phyloP scores from a whole-genome alignment of 306 rosid genomes.

The Glycine tomentella region DNA sequence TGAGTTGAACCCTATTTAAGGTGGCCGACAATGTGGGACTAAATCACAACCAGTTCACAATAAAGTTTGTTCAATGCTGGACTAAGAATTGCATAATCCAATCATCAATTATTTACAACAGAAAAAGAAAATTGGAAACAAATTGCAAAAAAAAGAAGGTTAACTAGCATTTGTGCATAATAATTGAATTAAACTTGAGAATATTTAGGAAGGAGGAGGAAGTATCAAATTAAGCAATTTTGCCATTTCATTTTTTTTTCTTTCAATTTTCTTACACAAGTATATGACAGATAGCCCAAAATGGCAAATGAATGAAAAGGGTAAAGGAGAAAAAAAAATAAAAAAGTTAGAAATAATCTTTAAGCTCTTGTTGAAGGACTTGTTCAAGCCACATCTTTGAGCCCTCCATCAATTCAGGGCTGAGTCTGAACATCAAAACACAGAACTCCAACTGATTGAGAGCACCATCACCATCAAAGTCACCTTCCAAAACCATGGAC shows the following conservation, averaged over 20 bases:
- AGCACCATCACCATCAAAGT: slow-evolving; percentile 87
- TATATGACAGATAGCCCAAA: slow-evolving; percentile 33
- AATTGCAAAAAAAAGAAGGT: background rate
- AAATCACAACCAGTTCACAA: background rate
- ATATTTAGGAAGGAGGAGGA: slow-evolving; percentile 5
- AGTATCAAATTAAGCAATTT: slow-evolving; percentile 32
- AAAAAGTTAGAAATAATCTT: slow-evolving; percentile 33
- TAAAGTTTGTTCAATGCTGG: background rate
- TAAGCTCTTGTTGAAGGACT: slow-evolving; percentile 59
- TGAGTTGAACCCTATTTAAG: background rate
- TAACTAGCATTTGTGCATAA: background rate
- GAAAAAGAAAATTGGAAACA: background rate
- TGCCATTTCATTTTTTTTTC: slow-evolving; percentile 32
- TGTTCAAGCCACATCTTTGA: slow-evolving; percentile 68
- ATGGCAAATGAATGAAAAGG: slow-evolving; percentile 24
- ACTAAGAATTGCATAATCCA: background rate
- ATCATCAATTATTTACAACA: background rate
- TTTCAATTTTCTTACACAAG: slow-evolving; percentile 6
- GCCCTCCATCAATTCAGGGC: slow-evolving; percentile 90
- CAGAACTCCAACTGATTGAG: slow-evolving; percentile 89
- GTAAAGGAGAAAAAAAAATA: background rate
- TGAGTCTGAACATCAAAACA: slow-evolving; percentile 86
- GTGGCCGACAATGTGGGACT: slow-evolving; percentile 31
- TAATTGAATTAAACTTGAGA: background rate
- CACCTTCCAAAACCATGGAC: slow-evolving; percentile 77